phyloP scores from a whole-genome alignment of 2,329 filamentous ascomycete genomes.

The Hypoxylon sp. region DNA sequence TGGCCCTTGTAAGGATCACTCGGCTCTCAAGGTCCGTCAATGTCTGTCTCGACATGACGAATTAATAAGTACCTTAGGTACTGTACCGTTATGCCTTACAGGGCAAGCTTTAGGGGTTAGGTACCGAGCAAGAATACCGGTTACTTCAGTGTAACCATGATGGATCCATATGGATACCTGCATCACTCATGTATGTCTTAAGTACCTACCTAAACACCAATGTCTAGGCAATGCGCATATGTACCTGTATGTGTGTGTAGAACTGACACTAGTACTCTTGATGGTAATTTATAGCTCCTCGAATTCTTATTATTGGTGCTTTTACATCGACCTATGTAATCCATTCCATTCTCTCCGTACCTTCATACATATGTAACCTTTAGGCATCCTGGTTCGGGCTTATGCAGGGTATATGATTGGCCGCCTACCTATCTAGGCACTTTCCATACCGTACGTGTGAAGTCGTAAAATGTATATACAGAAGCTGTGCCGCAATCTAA shows the following conservation, averaged over 20 bases:
- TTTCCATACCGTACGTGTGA: conserved; percentile 21
- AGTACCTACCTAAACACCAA: conserved; percentile 9
- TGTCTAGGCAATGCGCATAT: neutral
- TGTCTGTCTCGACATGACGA: conserved; percentile 9
- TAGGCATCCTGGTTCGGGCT: conserved; percentile 16
- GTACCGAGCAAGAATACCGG: conserved; percentile 31
- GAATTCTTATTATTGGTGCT: conserved; percentile 8
- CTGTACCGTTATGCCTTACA: conserved; percentile 25
- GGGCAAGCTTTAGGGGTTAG: conserved; percentile 18
- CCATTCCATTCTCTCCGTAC: conserved; percentile 1
- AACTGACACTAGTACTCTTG: conserved; percentile 10
- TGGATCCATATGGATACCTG: conserved; percentile 11
- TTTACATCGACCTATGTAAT: conserved; percentile 7
- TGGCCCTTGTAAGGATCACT: conserved; percentile 9
- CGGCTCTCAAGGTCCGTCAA: neutral
- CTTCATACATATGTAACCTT: too few species aligned
- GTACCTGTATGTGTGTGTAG: too few species aligned
- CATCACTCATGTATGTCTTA: conserved; percentile 12
- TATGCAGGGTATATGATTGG: conserved; percentile 24
- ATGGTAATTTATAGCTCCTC: neutral
- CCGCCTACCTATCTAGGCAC: conserved; percentile 7
- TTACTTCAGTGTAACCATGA: conserved; percentile 23
- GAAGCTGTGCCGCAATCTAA: conserved; percentile 42
- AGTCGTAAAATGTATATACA: conserved; percentile 36
- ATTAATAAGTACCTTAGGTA: neutral